phyloP scores from a whole-genome alignment of 2,329 filamentous ascomycete genomes.

The Hymenoscyphus linearis region DNA sequence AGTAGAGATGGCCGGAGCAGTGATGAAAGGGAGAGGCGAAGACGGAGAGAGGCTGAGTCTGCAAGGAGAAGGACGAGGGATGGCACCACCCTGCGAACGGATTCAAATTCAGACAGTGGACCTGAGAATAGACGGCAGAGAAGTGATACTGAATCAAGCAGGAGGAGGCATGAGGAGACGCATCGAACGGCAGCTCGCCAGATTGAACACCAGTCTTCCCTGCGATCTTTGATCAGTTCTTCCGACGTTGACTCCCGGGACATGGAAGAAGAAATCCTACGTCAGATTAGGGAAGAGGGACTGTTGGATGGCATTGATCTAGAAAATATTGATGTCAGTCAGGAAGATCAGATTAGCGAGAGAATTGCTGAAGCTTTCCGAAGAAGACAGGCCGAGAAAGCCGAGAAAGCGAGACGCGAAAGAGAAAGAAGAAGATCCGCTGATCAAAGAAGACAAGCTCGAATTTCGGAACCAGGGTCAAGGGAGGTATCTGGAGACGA shows the following conservation, averaged over 20 bases:
- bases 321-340: constrained; percentile 75
- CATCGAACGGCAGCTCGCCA: constrained; percentile 41
- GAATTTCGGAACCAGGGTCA: constrained; percentile 22
- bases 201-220: constrained; percentile 83
- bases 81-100: constrained; percentile 16
- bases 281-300: constrained; percentile 84
- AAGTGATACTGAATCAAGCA: constrained; percentile 24
- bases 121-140: constrained; percentile 25
- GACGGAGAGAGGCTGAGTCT: constrained; percentile 31
- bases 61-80: constrained; percentile 27
- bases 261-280: constrained; percentile 81
- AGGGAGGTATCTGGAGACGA: constrained; percentile 28
- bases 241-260: constrained; percentile 72
- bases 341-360: constrained; percentile 86
- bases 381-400: constrained; percentile 62
- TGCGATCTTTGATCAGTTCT: constrained; percentile 77
- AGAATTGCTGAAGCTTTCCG: constrained; percentile 86
- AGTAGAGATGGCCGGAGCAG: constrained; percentile 25
- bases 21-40: constrained; percentile 27
- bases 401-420: constrained; percentile 47
- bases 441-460: constrained; percentile 28
- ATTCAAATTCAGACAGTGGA: constrained; percentile 11
- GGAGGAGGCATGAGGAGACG: constrained; percentile 26
- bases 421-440: constrained; percentile 40
- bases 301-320: constrained; percentile 83